A percentile compares a stretch with the other conserved stretches of the same genome.
These are phyloP conservation scores for Talaromyces liani DNA, from an alignment of 495 filamentous ascomycete species.

Conservation along the genomic window DNA sequence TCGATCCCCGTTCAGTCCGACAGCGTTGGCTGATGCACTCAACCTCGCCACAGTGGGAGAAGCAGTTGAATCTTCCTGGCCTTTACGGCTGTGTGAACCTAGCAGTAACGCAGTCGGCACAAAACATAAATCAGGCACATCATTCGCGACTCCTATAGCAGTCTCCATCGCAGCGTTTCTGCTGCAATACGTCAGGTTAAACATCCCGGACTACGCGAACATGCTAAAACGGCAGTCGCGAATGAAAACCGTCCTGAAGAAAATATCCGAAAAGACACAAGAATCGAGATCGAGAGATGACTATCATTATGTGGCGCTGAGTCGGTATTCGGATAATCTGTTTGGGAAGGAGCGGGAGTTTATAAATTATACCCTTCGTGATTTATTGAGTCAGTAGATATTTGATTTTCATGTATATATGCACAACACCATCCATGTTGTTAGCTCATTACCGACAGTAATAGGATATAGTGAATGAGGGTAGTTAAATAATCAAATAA, in stretches of 20 bases:
- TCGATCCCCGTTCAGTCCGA: slow-evolving; percentile 1
- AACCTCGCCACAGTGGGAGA: slow-evolving; percentile 13
- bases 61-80: slow-evolving; percentile 10
- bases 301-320: background rate
- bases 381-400: slow-evolving; percentile 1
- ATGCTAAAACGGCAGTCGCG: background rate
- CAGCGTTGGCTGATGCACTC: background rate
- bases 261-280: background rate
- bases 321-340: background rate
- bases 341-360: background rate
- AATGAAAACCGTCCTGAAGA: background rate
- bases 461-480: too few relatives aligned
- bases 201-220: background rate
- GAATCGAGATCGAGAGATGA: background rate
- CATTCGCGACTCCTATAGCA: slow-evolving; percentile 12
- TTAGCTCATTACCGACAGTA: too few relatives aligned
- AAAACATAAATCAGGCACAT: slow-evolving; percentile 11
- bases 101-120: background rate
- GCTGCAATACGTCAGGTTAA: slow-evolving; percentile 7
- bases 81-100: background rate
- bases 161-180: slow-evolving; percentile 14
- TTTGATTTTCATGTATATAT: background rate
- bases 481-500: too few relatives aligned
- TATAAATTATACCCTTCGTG: slow-evolving; percentile 1
- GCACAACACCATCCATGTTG: too few relatives aligned